phyloP scores from a whole-genome alignment of 352 stramenopile species.

The Phytophthora constricta region DNA sequence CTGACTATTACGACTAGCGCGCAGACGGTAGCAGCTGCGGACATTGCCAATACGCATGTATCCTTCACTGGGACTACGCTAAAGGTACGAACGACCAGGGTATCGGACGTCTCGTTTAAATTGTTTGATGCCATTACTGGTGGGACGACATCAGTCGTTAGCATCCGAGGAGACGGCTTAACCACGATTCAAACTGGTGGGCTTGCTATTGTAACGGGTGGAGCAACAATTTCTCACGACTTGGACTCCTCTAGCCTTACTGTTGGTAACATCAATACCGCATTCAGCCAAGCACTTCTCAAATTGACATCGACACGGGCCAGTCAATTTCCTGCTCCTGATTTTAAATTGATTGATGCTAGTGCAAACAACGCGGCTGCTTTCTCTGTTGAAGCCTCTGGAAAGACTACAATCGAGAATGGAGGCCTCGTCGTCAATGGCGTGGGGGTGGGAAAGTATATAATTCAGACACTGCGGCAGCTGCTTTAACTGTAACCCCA shows the following conservation, averaged over 20 bases:
- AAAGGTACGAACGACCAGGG: slow-evolving; percentile 36
- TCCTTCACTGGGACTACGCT: slow-evolving; percentile 45
- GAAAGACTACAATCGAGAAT: slow-evolving; percentile 54
- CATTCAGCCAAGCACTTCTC: slow-evolving; percentile 40
- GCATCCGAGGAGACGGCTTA: slow-evolving; percentile 53
- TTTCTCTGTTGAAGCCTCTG: slow-evolving; percentile 58
- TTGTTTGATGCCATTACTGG: slow-evolving; percentile 48
- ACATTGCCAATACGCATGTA: slow-evolving; percentile 46
- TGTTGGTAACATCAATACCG: slow-evolving; percentile 33
- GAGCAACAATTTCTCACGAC: slow-evolving; percentile 48
- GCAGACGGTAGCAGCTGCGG: slow-evolving; percentile 21
- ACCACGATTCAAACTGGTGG: slow-evolving; percentile 56
- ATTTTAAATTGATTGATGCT: slow-evolving; percentile 52
- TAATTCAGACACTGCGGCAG: slow-evolving; percentile 31
- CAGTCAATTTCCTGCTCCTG: slow-evolving; percentile 35
- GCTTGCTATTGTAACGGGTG: slow-evolving; percentile 42
- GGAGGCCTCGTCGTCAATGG: slow-evolving; percentile 50
- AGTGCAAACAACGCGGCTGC: slow-evolving; percentile 30
- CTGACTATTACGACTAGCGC: slow-evolving; percentile 47
- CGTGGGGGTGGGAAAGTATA: slow-evolving; percentile 38
- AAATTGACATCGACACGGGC: slow-evolving; percentile 24
- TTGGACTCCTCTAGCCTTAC: slow-evolving; percentile 26
- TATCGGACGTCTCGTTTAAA: slow-evolving; percentile 41
- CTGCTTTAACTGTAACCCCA: slow-evolving; percentile 42
- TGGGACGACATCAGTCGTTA: slow-evolving; percentile 37